Evolutionary conservation across 2,329 filamentous ascomycete genomes (phyloP).

Genomic region (Monosporascus sp.): DNA sequence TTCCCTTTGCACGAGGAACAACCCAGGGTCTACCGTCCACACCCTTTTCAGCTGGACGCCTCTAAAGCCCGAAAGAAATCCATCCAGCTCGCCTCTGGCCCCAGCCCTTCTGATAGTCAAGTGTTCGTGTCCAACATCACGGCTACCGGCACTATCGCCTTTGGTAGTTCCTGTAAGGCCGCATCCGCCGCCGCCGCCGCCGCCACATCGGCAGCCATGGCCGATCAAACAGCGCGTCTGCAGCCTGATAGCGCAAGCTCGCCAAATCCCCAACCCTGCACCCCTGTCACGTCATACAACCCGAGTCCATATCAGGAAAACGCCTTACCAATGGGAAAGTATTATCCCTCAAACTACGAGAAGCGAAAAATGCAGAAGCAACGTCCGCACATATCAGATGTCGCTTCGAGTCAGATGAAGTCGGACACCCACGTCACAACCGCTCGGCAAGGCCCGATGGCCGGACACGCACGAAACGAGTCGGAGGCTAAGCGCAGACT

Average conservation of each 20-base stretch:
- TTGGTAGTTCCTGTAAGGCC: constrained; percentile 10
- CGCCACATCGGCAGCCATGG: constrained; percentile 12
- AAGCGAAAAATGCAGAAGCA: constrained; percentile 24
- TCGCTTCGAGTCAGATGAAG: constrained; percentile 27
- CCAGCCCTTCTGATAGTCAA: constrained; percentile 15
- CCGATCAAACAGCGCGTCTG: constrained; percentile 18
- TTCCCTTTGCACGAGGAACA: constrained; percentile 57
- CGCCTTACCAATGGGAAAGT: constrained; percentile 53
- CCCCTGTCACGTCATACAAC: constrained; percentile 46
- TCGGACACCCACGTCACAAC: constrained; percentile 31
- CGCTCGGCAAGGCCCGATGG: constrained; percentile 14
- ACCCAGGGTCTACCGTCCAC: constrained; percentile 40
- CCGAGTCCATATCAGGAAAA: constrained; percentile 44
- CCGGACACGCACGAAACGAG: constrained; percentile 30
- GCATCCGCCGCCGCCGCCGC: constrained; percentile 13
- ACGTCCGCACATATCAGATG: constrained; percentile 17
- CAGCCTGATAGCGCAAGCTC: constrained; percentile 7
- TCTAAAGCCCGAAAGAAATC: constrained; percentile 33
- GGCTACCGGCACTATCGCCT: constrained; percentile 14
- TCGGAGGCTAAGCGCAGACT: constrained; percentile 47
- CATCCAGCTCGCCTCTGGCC: constrained; percentile 28
- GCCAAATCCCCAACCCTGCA: constrained; percentile 25
- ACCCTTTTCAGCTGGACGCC: constrained; percentile 44
- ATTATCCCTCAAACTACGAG: constrained; percentile 59
- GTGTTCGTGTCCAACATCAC: constrained; percentile 9